Evolutionary conservation across 768 basidiomycete genomes (phyloP).

Genomic region (Phlebiopsis flavidoalba): DNA sequence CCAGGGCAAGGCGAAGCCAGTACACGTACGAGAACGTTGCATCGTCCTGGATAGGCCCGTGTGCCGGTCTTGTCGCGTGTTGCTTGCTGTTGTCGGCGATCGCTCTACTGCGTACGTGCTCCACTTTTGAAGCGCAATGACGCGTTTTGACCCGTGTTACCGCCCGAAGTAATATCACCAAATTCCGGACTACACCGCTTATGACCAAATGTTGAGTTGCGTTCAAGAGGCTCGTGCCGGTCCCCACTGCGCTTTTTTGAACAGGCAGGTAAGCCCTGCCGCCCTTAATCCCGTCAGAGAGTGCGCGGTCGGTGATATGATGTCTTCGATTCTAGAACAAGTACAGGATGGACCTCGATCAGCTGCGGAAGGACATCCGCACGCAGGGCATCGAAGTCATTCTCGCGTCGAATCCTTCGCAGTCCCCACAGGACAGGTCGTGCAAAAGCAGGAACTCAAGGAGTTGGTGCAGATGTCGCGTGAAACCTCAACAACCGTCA

Average conservation of each 20-base stretch:
- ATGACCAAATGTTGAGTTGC: constrained; percentile 80
- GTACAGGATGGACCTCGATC: constrained; percentile 75
- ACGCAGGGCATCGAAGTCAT: constrained; percentile 83
- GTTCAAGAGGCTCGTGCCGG: constrained; percentile 86
- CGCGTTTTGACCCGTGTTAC: constrained; percentile 3
- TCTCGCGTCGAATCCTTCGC: constrained; percentile 89
- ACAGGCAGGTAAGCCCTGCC: constrained; percentile 30
- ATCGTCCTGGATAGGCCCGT: constrained; percentile 95
- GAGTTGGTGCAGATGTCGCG: constrained; percentile 69
- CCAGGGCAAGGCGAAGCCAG: constrained; percentile 68
- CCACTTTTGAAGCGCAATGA: constrained; percentile 1
- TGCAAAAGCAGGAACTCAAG: constrained; percentile 76
- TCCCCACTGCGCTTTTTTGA: constrained; percentile 81
- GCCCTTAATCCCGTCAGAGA: background rate
- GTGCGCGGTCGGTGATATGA: background rate
- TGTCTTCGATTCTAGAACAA: constrained; percentile 31
- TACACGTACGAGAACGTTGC: constrained; percentile 93
- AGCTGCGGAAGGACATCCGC: constrained; percentile 78
- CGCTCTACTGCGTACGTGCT: constrained; percentile 68
- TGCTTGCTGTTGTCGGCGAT: constrained; percentile 87
- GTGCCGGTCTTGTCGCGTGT: constrained; percentile 86
- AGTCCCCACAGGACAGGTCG: constrained; percentile 94
- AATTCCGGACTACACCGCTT: constrained; percentile 89
- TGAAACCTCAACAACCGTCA: constrained; percentile 71
- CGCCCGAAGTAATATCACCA: constrained; percentile 69